These are phyloP conservation scores for Panicum hallii DNA, from an alignment of 202 grass and related monocot genomes.

Conservation along the genomic window DNA sequence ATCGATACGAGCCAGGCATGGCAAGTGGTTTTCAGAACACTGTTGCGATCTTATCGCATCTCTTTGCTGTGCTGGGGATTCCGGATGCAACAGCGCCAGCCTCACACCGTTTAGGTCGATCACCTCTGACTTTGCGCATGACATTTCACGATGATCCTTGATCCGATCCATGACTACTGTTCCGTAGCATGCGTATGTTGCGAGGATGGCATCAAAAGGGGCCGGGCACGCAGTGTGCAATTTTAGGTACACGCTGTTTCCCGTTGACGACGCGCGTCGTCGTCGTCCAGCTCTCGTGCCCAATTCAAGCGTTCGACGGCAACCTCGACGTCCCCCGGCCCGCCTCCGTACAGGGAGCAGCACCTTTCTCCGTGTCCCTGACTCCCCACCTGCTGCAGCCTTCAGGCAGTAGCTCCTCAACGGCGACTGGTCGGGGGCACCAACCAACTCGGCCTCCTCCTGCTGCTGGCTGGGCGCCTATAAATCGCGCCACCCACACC, in stretches of 20 bases:
- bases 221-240: background rate
- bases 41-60: constrained; percentile 46
- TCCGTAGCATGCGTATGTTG: background rate
- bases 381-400: too few relatives aligned
- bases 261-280: background rate
- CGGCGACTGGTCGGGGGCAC: background rate
- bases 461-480: background rate
- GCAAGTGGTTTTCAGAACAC: constrained; percentile 19
- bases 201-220: background rate
- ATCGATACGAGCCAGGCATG: background rate
- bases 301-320: background rate
- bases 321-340: background rate
- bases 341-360: background rate
- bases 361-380: background rate
- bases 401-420: background rate
- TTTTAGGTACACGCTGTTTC: constrained; percentile 4
- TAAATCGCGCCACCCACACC: constrained; percentile 22
- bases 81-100: background rate
- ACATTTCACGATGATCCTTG: background rate
- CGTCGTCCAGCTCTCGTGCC: background rate
- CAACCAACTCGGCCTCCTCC: background rate
- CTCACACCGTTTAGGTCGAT: too few relatives aligned
- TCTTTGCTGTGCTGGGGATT: background rate
- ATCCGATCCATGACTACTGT: background rate
- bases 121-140: background rate